Evolutionary conservation across 148 eudicot species (phyloP), one percentile per base, ranked within the genome.

Genomic region (Chenopodium formosanum): DNA sequence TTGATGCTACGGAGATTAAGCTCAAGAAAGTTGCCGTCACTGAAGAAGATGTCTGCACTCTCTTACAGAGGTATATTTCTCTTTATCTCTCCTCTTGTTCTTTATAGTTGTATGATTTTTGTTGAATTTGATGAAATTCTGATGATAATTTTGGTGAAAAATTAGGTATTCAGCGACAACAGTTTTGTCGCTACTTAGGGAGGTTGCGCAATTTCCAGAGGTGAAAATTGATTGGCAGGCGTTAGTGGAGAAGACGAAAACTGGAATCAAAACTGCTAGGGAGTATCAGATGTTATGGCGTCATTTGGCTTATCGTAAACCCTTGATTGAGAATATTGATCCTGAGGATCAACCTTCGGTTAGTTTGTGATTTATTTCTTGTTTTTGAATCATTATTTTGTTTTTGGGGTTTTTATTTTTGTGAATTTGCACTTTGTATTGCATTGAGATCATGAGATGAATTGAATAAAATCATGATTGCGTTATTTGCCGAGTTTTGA

Each of bases 221-320:
- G 85, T 60, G 50, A 92, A 90, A 58, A 87, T 95, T 70, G 91
- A 95, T 88, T 95, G 98, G 98, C 83, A 89, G 60, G 86, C 53
- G 7, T 79, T 95, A 86, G 91, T 90, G 78, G 85, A 85, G 88
- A 93, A 88, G 58, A 89, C 96, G 0, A 66, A 82, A 12, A 90
- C 93, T n/a, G 97, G 97, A 40, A 90, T 95, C 46, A 72, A 90
- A 25, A 84, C 73, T 84, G 86, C 97, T 1, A 85, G 91, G 83
- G 98, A 95, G 81, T 91, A 89, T 82, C 98, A 93, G 78, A 88
- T 88, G 88, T 77, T 95, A 47, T 95, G 98, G 98, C 97, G 96
- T 56, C 97, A 93, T 87, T 83, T 93, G 71, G 97, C 98, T 0
- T 95, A 95, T 81, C 87, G 92, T 9, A 86, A 90, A 58, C 52